Base-by-base conservation (phyloP, 2,329 filamentous ascomycete species). In the Aspergillus glaucus region DNA sequence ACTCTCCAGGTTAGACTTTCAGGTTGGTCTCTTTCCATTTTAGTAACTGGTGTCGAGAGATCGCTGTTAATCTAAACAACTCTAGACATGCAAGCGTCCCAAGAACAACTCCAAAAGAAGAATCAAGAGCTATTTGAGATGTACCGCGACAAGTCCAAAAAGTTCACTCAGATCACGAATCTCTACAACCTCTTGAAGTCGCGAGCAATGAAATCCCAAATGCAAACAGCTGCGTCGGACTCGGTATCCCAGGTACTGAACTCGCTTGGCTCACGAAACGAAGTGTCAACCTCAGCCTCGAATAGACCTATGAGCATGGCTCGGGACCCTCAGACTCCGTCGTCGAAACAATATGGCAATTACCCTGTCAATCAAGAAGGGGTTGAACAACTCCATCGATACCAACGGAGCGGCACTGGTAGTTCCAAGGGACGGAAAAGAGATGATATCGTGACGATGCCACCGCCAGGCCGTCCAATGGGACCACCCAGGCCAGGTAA, bases 101-200 rank as follows among this genome's bases (percentile, higher is more conserved):
- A 86, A 47, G 79, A 84, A 19, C 72, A 73, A 7, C 70, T 92
- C 9, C 75, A 82, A 45, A 78, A 79, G 44, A 90, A 87, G 66
- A 87, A 90, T 53, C 79, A 87, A 15, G 86, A 92, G 32, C 71
- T 95, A 1, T 72, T 76, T 4, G 76, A 82, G 19, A 76, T 81
- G 3, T 84, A 82, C 58, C 79, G 79, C 48, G 85, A 90, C 19
- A 93, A 92, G 64, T 82, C 73, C 55, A 82, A 79, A 43, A 86
- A 84, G 50, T 77, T 87, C 3, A 69, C 82, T 4, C 84, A 88
- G 51, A 79, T 82, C 2, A 87, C 89, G 44, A 78, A 78, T 52
- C 67, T 79, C 19, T 84, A 83, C 57, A 75, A 79, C 42, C 60
- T 74, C 10, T 65, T 83, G 37, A 84, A 83, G 59, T 71, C 74